A percentile compares a stretch with the other conserved stretches of the same genome.
These are phyloP conservation scores for Helotiales sp. DNA, from an alignment of 2,329 filamentous ascomycete genomes.

Conservation along the genomic window DNA sequence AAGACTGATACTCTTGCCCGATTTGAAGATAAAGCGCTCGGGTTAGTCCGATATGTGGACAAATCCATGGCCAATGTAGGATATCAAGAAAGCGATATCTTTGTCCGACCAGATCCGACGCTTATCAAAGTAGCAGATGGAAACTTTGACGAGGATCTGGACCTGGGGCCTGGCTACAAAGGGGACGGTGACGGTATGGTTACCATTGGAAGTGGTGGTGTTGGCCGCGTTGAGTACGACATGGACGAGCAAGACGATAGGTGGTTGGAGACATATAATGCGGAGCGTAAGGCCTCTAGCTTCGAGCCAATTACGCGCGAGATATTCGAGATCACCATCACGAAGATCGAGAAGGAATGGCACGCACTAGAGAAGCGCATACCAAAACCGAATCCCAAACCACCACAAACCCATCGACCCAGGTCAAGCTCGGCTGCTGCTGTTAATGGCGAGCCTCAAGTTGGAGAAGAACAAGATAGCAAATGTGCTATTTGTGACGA, in stretches of 20 bases:
- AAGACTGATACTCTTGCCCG: slow-evolving; percentile 76
- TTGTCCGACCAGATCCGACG: slow-evolving; percentile 72
- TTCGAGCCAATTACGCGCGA: slow-evolving; percentile 86
- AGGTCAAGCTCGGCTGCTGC: slow-evolving; percentile 92
- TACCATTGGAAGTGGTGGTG: slow-evolving; percentile 47
- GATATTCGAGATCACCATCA: slow-evolving; percentile 96
- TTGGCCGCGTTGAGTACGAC: slow-evolving; percentile 93
- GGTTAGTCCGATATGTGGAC: slow-evolving; percentile 89
- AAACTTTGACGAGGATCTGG: slow-evolving; percentile 59
- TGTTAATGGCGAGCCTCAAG: slow-evolving; percentile 87
- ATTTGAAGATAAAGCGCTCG: slow-evolving; percentile 82
- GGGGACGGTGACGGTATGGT: slow-evolving; percentile 59
- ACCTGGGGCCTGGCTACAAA: slow-evolving; percentile 46
- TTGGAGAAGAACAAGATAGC: slow-evolving; percentile 91
- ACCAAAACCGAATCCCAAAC: slow-evolving; percentile 94
- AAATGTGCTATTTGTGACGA: slow-evolving; percentile 98
- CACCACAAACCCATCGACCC: slow-evolving; percentile 89
- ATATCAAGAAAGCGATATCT: slow-evolving; percentile 93
- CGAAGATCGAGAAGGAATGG: slow-evolving; percentile 99
- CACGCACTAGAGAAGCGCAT: slow-evolving; percentile 94
- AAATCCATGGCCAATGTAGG: slow-evolving; percentile 95
- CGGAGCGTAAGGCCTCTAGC: slow-evolving; percentile 69
- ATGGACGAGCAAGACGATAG: slow-evolving; percentile 99
- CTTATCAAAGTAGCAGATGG: slow-evolving; percentile 65
- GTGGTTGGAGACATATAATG: slow-evolving; percentile 87